Evolutionary conservation across 2,329 filamentous ascomycete genomes (phyloP).

Genomic region (Ceratocystis lukuohia): DNA sequence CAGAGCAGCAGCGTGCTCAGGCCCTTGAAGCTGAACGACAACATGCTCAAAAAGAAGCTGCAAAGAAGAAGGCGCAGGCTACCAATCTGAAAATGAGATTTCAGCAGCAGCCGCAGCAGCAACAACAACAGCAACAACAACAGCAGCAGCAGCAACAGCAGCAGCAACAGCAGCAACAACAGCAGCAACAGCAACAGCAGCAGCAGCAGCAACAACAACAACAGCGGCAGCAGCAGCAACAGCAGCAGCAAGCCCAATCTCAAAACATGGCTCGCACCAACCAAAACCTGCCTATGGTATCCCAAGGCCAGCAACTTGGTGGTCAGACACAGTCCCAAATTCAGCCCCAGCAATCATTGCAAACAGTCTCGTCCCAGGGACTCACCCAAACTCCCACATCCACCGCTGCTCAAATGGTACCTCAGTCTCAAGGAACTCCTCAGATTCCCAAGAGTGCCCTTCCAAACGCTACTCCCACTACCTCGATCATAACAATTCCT

Average conservation of each 20-base stretch:
- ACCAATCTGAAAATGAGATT: conserved; percentile 23
- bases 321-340: conserved; percentile 26
- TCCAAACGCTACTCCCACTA: conserved; percentile 17
- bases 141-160: conserved; percentile 9
- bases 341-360: conserved; percentile 22
- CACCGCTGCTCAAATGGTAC: conserved; percentile 3
- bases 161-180: conserved; percentile 28
- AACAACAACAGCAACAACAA: background rate
- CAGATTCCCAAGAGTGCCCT: conserved; percentile 16
- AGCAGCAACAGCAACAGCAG: conserved; percentile 21
- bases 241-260: conserved; percentile 28
- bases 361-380: conserved; percentile 20
- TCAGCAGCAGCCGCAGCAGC: conserved; percentile 21
- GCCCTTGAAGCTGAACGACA: conserved; percentile 25
- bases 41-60: conserved; percentile 16
- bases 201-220: conserved; percentile 25
- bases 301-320: conserved; percentile 23
- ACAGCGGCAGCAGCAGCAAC: conserved; percentile 20
- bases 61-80: conserved; percentile 8
- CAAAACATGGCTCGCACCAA: conserved; percentile 24
- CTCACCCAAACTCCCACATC: conserved; percentile 22
- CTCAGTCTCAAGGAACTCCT: conserved; percentile 15
- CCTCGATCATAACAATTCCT: conserved; percentile 19
- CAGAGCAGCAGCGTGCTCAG: conserved; percentile 34
- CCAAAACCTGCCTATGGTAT: conserved; percentile 26